phyloP scores from a whole-genome alignment of 2,329 filamentous ascomycete species.

The Penicillium griseofulvum region DNA sequence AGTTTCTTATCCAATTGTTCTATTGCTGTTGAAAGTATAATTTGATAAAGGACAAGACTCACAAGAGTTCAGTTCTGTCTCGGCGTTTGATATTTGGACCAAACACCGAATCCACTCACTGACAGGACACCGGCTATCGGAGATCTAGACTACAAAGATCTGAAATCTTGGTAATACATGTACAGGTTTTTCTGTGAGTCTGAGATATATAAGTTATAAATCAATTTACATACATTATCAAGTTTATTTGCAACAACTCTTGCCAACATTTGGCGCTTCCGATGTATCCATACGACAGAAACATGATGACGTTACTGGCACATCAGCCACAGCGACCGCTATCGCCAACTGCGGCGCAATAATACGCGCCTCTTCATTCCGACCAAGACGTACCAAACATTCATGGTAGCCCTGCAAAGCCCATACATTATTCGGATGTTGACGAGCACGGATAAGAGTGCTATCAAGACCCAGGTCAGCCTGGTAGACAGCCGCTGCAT shows the following conservation, averaged over 20 bases:
- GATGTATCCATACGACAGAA: conserved; percentile 48
- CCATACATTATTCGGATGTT: conserved; percentile 74
- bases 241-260: conserved; percentile 12
- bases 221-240: neutral
- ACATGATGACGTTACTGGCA: conserved; percentile 58
- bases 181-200: neutral
- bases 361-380: conserved; percentile 48
- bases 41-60: neutral
- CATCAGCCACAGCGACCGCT: conserved; percentile 58
- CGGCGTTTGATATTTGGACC: neutral
- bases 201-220: neutral
- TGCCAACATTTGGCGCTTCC: conserved; percentile 6
- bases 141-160: neutral
- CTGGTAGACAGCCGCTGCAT: conserved; percentile 58
- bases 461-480: conserved; percentile 61
- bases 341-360: conserved; percentile 51
- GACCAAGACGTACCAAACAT: conserved; percentile 59
- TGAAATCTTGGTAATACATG: neutral
- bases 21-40: neutral
- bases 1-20: neutral
- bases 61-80: neutral
- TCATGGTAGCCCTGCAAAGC: conserved; percentile 71
- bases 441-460: conserved; percentile 61
- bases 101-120: neutral
- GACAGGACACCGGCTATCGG: neutral